A percentile compares a stretch with the other conserved stretches of the same genome.
These are phyloP conservation scores for Calonectria honghensis DNA, from an alignment of 2,329 filamentous ascomycete species.

Conservation along the genomic window DNA sequence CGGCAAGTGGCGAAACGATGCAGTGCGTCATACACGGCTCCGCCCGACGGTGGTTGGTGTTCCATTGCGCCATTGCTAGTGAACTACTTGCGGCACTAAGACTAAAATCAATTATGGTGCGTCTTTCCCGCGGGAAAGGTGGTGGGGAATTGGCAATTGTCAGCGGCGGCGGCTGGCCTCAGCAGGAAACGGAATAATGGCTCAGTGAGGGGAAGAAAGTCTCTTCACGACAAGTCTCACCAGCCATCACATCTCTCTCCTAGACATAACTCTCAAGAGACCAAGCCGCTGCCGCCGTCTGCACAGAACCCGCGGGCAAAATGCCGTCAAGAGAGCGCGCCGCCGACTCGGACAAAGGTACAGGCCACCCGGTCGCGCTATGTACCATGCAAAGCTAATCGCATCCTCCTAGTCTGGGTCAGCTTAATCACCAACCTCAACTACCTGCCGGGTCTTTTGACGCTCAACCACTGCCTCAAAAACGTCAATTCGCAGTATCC, in stretches of 20 bases:
- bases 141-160: constrained; percentile 12
- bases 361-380: not conserved
- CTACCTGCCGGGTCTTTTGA: constrained; percentile 89
- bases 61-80: constrained; percentile 9
- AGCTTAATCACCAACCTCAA: constrained; percentile 89
- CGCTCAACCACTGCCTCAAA: constrained; percentile 85
- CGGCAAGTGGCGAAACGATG: not conserved
- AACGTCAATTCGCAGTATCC: constrained; percentile 81
- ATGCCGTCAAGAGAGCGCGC: constrained; percentile 56
- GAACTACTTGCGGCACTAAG: constrained; percentile 22
- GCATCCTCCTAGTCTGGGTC: constrained; percentile 82
- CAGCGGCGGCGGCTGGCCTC: constrained; percentile 16
- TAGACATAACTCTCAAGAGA: not conserved
- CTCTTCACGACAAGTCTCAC: constrained; percentile 24
- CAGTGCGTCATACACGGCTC: constrained; percentile 15
- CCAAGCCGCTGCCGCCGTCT: not conserved
- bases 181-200: constrained; percentile 14
- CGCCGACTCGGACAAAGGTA: constrained; percentile 65
- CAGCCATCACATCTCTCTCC: constrained; percentile 2
- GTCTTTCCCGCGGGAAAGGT: constrained; percentile 23
- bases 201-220: constrained; percentile 29
- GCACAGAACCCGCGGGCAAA: constrained; percentile 13
- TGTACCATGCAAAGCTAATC: constrained; percentile 38
- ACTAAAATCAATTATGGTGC: constrained; percentile 19
- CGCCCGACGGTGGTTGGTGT: constrained; percentile 17